phyloP scores from a whole-genome alignment of 177 flowering plant genomes.

The Vitis hybrid region DNA sequence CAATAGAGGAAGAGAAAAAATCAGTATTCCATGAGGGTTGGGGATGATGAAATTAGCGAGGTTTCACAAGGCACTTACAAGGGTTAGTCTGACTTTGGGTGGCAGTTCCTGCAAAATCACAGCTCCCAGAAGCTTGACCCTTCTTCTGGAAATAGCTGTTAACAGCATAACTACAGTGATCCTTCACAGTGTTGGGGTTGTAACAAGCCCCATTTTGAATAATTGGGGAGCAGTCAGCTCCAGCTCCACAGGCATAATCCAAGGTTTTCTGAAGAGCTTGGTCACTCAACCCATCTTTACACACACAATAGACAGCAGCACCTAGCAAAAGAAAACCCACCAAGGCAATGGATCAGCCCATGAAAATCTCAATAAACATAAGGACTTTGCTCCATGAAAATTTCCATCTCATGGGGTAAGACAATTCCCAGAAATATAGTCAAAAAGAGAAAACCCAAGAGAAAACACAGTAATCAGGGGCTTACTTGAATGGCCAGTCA shows the following conservation, averaged over 20 bases:
- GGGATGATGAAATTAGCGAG: not conserved
- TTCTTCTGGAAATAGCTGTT: slow-evolving; percentile 76
- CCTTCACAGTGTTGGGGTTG: slow-evolving; percentile 61
- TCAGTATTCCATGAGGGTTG: not conserved
- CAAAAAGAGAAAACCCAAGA: not conserved
- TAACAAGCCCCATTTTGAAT: slow-evolving; percentile 60
- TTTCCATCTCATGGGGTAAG: not conserved
- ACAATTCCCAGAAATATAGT: no score
- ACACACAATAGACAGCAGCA: slow-evolving; percentile 53
- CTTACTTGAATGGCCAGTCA: slow-evolving; percentile 53
- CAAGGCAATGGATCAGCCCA: not conserved
- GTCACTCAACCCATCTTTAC: slow-evolving; percentile 50
- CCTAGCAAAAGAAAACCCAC: slow-evolving; percentile 24
- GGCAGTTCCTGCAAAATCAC: slow-evolving; percentile 64
- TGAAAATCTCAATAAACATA: not conserved
- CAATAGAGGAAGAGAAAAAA: not conserved
- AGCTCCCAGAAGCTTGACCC: slow-evolving; percentile 36
- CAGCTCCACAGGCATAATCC: slow-evolving; percentile 84
- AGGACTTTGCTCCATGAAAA: not conserved
- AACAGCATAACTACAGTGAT: slow-evolving; percentile 71
- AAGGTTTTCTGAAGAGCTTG: slow-evolving; percentile 46
- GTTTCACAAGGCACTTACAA: slow-evolving; percentile 25
- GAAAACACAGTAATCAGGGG: not conserved
- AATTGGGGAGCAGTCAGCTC: slow-evolving; percentile 65
- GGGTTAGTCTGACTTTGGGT: slow-evolving; percentile 28